Conservation (phyloP, 2,329 filamentous ascomycete genomes). For the Verticillium albo-atrum region DNA sequence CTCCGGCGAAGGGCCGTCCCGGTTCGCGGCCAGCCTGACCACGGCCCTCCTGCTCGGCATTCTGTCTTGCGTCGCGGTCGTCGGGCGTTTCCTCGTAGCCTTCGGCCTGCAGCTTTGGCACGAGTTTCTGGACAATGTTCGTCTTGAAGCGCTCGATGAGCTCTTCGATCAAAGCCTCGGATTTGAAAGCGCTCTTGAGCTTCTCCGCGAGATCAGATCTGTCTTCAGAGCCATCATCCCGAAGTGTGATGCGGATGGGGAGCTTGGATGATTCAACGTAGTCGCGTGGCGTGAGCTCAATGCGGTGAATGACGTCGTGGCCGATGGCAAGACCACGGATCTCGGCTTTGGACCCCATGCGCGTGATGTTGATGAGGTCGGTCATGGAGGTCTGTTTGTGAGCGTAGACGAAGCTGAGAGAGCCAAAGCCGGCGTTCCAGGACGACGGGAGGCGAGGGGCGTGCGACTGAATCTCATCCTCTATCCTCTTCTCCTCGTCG, state of each 20-base stretch:
- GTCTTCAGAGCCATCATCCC: conserved; percentile 40
- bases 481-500: conserved; percentile 73
- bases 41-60: conserved; percentile 34
- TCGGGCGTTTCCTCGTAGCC: conserved; percentile 64
- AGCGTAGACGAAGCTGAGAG: conserved; percentile 79
- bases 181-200: conserved; percentile 67
- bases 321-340: conserved; percentile 74
- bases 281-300: conserved; percentile 72
- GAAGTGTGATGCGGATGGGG: conserved; percentile 51
- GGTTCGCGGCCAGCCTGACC: conserved; percentile 33
- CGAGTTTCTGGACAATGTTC: conserved; percentile 78
- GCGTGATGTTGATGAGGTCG: conserved; percentile 76
- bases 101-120: conserved; percentile 71
- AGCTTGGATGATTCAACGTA: conserved; percentile 60
- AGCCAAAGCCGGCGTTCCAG: conserved; percentile 74
- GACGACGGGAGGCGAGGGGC: conserved; percentile 63
- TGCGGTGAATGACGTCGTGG: conserved; percentile 74
- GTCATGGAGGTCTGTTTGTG: conserved; percentile 82
- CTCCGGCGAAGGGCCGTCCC: conserved; percentile 27
- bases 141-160: conserved; percentile 70
- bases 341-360: conserved; percentile 79
- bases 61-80: conserved; percentile 34
- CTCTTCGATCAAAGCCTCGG: conserved; percentile 62
- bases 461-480: conserved; percentile 51
- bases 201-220: conserved; percentile 42